Evolutionary conservation across 164 flowering plant species (phyloP), one percentile per base, ranked within the genome.

Genomic region (Vitis rotundifolia): DNA sequence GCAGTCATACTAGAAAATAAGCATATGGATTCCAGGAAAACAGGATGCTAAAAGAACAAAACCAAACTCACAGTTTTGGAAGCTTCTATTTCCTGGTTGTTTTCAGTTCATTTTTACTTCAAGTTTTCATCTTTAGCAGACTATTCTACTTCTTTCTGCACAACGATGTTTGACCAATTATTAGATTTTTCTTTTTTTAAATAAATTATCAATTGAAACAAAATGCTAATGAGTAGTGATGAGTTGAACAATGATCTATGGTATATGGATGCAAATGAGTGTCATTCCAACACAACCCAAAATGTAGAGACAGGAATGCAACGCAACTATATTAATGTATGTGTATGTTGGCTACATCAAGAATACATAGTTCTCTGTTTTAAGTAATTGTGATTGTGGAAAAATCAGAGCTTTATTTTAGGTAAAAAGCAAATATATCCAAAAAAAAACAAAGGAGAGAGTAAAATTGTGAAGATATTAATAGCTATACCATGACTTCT

Each of bases 1-100:
- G 44, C 64, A 61, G 44, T 61, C 14, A 61, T 12, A 14, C 19
- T 31, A 31, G 47, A 5, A 53, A 11, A n/a, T n/a, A 51, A 51
- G 54, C 54, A 51, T 51, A 10, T 11, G 49, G 16, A 7, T 31
- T 61, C 44, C n/a, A 26, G 64, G 49, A 61, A n/a, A 10, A 31
- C 15, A 61, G 64, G 64, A 60, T 60, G 63, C 16, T 9, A 12
- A 60, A 60, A 60, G 63, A 15, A 37, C 49, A 61, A 10, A 61
- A 61, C 64, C 49, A 61, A n/a, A 61, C 64, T 61, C 64, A 61
- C 49, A 61, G 49, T 31, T 61, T 37, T 31, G 37, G 49, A 61
- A 15, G 49, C 22, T 11, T 29, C 11, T 44, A 15, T 37, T 61
- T 8, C 11, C 49, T 37, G 64, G 64, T 44, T 37, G 5, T 61